These are phyloP conservation scores for Capsicum pubescens DNA, from an alignment of 257 asterid genomes.

Conservation along the genomic window DNA sequence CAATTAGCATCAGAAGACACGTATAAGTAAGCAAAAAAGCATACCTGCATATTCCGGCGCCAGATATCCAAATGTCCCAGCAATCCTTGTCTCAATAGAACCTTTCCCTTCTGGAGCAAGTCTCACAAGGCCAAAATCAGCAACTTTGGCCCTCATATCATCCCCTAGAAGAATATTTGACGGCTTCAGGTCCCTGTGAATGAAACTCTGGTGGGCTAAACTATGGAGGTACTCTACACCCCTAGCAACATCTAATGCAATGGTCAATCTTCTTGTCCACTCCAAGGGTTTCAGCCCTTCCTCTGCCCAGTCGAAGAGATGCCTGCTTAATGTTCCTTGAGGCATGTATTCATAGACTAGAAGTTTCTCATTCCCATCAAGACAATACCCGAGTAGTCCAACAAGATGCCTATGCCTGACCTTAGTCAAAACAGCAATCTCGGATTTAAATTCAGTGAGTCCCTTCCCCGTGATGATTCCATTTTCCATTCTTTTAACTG, in stretches of 20 bases:
- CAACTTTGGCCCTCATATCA: slow-evolving; percentile 95
- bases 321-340: slow-evolving; percentile 85
- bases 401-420: slow-evolving; percentile 93
- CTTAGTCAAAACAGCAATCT: slow-evolving; percentile 88
- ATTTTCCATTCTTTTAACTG: slow-evolving; percentile 93
- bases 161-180: slow-evolving; percentile 90
- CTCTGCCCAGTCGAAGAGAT: slow-evolving; percentile 74
- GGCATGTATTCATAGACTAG: slow-evolving; percentile 93
- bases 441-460: slow-evolving; percentile 76
- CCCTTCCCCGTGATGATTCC: slow-evolving; percentile 86
- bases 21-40: background rate
- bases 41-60: slow-evolving; percentile 99
- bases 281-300: slow-evolving; percentile 82
- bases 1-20: background rate
- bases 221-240: slow-evolving; percentile 95
- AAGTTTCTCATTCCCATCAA: slow-evolving; percentile 89
- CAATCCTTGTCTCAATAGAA: slow-evolving; percentile 83
- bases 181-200: slow-evolving; percentile 92
- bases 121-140: slow-evolving; percentile 93
- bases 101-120: slow-evolving; percentile 95
- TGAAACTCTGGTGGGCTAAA: slow-evolving; percentile 92
- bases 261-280: slow-evolving; percentile 77
- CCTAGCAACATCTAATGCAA: slow-evolving; percentile 88
- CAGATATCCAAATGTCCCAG: slow-evolving; percentile 92
- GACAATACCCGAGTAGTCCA: slow-evolving; percentile 90